These are phyloP conservation scores for Scedosporium minutisporum DNA, from an alignment of 2,329 filamentous ascomycete species.

Conservation along the genomic window DNA sequence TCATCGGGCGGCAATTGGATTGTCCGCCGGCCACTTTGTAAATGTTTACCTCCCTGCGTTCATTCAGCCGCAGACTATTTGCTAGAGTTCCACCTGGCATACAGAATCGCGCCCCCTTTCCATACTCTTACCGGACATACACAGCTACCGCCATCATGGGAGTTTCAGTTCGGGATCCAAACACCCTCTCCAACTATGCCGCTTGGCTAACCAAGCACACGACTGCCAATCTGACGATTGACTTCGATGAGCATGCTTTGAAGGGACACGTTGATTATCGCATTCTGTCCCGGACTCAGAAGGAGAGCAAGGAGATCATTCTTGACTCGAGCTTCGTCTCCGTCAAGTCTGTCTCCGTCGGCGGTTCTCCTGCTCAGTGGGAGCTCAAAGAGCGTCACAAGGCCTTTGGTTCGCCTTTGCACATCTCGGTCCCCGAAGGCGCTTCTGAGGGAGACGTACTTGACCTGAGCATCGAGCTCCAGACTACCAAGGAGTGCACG, in stretches of 20 bases:
- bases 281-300: conserved; percentile 67
- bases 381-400: conserved; percentile 58
- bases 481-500: conserved; percentile 81
- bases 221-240: conserved; percentile 67
- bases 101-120: not conserved
- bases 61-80: not conserved
- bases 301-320: conserved; percentile 64
- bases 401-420: conserved; percentile 65
- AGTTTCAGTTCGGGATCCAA: conserved; percentile 58
- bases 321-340: conserved; percentile 82
- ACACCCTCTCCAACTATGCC: conserved; percentile 86
- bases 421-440: conserved; percentile 49
- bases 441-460: conserved; percentile 35
- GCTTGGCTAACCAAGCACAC: conserved; percentile 80
- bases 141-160: conserved; percentile 1
- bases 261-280: conserved; percentile 67
- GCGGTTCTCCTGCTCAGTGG: conserved; percentile 56
- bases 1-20: not conserved
- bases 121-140: not conserved
- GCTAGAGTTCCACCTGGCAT: not conserved
- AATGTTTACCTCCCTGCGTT: not conserved
- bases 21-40: not conserved
- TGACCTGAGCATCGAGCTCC: conserved; percentile 54
- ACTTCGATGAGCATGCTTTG: conserved; percentile 72
- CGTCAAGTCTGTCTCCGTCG: conserved; percentile 60